Evolutionary conservation across 768 basidiomycete species (phyloP).

Genomic region (Hydnum rufescens): DNA sequence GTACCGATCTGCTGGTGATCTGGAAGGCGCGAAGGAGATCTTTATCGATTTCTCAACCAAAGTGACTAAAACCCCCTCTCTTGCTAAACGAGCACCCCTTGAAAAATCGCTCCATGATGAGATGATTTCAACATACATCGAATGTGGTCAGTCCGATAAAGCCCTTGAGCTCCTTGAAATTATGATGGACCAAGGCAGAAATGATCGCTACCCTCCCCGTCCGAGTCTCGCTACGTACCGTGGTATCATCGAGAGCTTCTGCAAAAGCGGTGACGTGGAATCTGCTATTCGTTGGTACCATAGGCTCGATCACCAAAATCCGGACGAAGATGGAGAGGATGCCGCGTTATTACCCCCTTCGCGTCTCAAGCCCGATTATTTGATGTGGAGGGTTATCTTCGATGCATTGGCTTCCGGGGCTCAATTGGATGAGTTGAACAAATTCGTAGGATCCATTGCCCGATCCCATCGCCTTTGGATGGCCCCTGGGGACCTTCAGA

Average conservation of each 20-base stretch:
- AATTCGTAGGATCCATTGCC: neutral
- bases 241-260: constrained; percentile 45
- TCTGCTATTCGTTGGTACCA: constrained; percentile 58
- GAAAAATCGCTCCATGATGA: constrained; percentile 30
- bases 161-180: constrained; percentile 46
- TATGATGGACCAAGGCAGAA: constrained; percentile 32
- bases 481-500: neutral
- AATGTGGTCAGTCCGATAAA: constrained; percentile 35
- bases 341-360: no score
- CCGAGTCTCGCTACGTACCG: constrained; percentile 46
- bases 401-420: neutral
- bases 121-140: constrained; percentile 62
- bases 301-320: constrained; percentile 17
- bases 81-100: neutral
- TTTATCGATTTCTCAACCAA: constrained; percentile 35
- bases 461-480: no score
- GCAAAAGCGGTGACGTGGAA: constrained; percentile 34
- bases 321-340: no score
- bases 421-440: neutral
- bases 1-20: constrained; percentile 29
- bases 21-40: constrained; percentile 33
- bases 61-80: constrained; percentile 21
- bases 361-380: neutral
- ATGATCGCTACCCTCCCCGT: constrained; percentile 18
- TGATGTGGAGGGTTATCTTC: neutral